Percentiles rank a stretch among this genome's conserved stretches.
Conservation (phyloP, 352 stramenopile genomes). For the Phytophthora agathidicida region DNA sequence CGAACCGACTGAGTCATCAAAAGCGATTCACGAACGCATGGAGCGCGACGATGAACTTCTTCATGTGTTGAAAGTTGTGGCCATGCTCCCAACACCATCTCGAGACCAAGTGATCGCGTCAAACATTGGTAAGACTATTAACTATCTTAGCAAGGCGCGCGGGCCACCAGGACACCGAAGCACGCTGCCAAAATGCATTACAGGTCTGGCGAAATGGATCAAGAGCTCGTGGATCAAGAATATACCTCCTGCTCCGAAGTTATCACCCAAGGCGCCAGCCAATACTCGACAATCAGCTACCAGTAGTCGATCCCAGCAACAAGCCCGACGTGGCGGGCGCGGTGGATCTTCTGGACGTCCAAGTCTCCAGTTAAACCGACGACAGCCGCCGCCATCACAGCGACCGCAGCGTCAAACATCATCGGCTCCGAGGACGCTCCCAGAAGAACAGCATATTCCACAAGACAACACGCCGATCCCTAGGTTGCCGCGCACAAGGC, state of each 20-base stretch:
- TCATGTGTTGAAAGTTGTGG: constrained; percentile 55
- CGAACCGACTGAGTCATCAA: constrained; percentile 1
- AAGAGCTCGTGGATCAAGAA: constrained; percentile 67
- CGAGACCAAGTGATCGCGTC: constrained; percentile 60
- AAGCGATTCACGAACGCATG: constrained; percentile 21
- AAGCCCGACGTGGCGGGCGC: constrained; percentile 35
- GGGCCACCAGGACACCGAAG: constrained; percentile 40
- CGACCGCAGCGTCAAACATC: constrained; percentile 18
- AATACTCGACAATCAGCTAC: constrained; percentile 8
- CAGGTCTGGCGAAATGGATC: constrained; percentile 72
- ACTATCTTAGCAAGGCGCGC: constrained; percentile 48
- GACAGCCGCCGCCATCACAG: constrained; percentile 23
- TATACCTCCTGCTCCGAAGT: constrained; percentile 37
- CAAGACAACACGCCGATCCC: constrained; percentile 40
- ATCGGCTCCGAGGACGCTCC: background rate
- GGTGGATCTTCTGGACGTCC: constrained; percentile 24
- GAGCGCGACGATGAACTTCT: constrained; percentile 35
- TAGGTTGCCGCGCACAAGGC: constrained; percentile 5
- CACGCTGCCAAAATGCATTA: constrained; percentile 49
- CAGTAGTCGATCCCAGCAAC: constrained; percentile 32
- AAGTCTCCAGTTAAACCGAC: constrained; percentile 25
- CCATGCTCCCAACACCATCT: constrained; percentile 72
- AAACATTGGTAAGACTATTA: constrained; percentile 70
- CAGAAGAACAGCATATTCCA: constrained; percentile 15
- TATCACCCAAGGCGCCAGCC: constrained; percentile 6